Evolutionary conservation across 768 basidiomycete genomes (phyloP), one percentile per base, ranked within the genome.

Genomic region (Omphalotus guepiniiformis): DNA sequence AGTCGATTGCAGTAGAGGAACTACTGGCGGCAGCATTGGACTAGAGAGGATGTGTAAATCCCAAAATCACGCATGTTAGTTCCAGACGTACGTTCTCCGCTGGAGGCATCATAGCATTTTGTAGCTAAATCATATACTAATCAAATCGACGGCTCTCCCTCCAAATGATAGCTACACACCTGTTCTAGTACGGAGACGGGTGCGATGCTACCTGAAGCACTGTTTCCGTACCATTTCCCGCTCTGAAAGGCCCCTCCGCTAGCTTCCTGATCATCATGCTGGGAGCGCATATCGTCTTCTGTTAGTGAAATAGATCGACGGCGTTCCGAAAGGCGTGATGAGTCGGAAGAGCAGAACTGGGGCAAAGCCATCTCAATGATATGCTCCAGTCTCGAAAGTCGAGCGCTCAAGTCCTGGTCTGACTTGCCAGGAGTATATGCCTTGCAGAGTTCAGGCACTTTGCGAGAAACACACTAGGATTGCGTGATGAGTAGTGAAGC

Each of bases 401-500:
- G 83, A 35, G 79, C 76, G 55, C 76, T 80, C 39, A 93, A 68
- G 63, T 93, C 88, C 59, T 89, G 85, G 63, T 92, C 90, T 13
- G 80, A 73, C 61, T 91, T 92, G 48, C 89, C 89, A 8, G 89
- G 90, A 6, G 87, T 91, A 59, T 93, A 93, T 0, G 89, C 83
- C 61, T 88, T 88, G 71, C 89, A 93, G 35, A 92, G 69, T 50
- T 91, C 88, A 25, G 89, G 89, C 0, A 93, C 88, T 63, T 90
- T 92, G 59, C 89, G 82, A 42, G 89, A 82, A 53, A 90, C 65
- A 54, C 89, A 93, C 84, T 92, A 27, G 58, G 50, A 29, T 48
- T 50, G 45, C 47, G 53, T 39, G 35, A 43, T 57, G 39, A 57
- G 36, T 39, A 41, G 54, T 18, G 38, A 19, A 29, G 53, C 26